Evolutionary conservation across 1,139 yeast species (phyloP).

Genomic region (Debaryomyces sp.): DNA sequence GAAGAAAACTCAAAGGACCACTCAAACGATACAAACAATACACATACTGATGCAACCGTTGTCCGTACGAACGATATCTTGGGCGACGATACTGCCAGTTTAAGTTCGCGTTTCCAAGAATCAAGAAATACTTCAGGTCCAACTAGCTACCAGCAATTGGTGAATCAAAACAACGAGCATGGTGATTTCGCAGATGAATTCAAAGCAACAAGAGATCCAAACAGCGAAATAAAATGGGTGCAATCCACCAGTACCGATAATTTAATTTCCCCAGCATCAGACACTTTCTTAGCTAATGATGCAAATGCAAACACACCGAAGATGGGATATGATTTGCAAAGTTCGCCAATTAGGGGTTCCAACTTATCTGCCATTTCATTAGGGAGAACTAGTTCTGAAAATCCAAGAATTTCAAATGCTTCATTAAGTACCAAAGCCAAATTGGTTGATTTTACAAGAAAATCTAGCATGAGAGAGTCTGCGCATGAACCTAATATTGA

Average conservation of each 20-base stretch:
- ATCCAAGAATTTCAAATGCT: slow-evolving; percentile 18
- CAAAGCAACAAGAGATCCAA: slow-evolving; percentile 27
- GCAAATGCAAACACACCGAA: slow-evolving; percentile 13
- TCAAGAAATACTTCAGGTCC: slow-evolving; percentile 18
- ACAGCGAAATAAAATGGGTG: slow-evolving; percentile 34
- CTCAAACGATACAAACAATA: slow-evolving; percentile 13
- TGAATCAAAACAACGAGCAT: neutral
- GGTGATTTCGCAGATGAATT: slow-evolving; percentile 26
- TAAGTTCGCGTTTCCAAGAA: slow-evolving; percentile 27
- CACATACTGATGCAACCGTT: slow-evolving; percentile 1
- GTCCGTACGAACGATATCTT: neutral
- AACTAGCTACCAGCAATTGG: slow-evolving; percentile 19
- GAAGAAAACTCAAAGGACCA: slow-evolving; percentile 35
- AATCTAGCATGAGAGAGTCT: slow-evolving; percentile 48
- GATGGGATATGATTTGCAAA: slow-evolving; percentile 8
- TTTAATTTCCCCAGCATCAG: slow-evolving; percentile 19
- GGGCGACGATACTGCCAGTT: slow-evolving; percentile 22
- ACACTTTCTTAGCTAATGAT: slow-evolving; percentile 14
- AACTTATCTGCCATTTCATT: slow-evolving; percentile 25
- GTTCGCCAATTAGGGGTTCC: slow-evolving; percentile 13
- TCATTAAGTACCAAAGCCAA: slow-evolving; percentile 38
- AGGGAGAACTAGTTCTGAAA: slow-evolving; percentile 15
- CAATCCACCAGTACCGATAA: slow-evolving; percentile 14
- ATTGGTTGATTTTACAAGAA: slow-evolving; percentile 55
- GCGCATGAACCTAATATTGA: slow-evolving; percentile 33